These are phyloP conservation scores for Lepiota venenata DNA, from an alignment of 768 basidiomycete genomes.

Conservation along the genomic window DNA sequence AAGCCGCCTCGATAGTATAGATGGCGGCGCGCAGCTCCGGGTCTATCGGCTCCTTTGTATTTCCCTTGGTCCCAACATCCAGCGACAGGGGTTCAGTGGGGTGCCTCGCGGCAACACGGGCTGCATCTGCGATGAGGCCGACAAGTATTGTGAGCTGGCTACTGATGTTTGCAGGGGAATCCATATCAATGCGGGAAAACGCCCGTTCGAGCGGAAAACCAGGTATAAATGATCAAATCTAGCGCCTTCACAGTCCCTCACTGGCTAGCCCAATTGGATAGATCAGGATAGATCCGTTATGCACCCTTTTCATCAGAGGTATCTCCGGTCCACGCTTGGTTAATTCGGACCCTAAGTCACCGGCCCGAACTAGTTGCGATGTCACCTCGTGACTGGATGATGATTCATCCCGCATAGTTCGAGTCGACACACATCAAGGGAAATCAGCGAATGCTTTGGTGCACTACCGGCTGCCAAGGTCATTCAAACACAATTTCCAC, in stretches of 20 bases:
- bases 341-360: no score
- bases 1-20: slow-evolving; percentile 30
- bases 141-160: slow-evolving; percentile 16
- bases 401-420: no score
- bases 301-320: no score
- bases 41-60: slow-evolving; percentile 12
- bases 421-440: no score
- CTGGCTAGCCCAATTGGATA: no score
- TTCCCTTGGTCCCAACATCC: slow-evolving; percentile 28
- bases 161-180: not conserved
- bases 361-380: no score
- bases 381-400: no score
- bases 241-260: not conserved
- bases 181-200: not conserved
- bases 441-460: no score
- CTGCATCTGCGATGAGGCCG: slow-evolving; percentile 18
- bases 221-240: not conserved
- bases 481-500: no score
- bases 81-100: slow-evolving; percentile 24
- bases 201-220: not conserved
- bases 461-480: no score
- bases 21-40: slow-evolving; percentile 25
- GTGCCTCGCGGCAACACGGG: slow-evolving; percentile 20
- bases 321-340: no score
- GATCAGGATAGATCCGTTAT: no score